phyloP scores from a whole-genome alignment of 768 basidiomycete species.

The Pisolithus marmoratus region DNA sequence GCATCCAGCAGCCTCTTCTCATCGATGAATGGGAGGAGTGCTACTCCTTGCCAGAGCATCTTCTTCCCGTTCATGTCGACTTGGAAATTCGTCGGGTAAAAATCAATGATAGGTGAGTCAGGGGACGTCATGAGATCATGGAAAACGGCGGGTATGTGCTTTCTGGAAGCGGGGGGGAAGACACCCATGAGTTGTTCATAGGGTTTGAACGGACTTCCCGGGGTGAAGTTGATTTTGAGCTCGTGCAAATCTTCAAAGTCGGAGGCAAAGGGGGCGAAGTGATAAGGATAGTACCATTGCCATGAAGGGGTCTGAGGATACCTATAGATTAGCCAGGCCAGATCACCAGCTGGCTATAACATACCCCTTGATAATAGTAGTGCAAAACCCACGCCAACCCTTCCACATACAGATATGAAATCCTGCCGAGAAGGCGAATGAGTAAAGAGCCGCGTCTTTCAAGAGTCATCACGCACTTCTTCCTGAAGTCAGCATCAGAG shows the following conservation, averaged over 20 bases:
- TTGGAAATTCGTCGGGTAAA: conserved; percentile 88
- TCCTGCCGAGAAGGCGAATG: conserved; percentile 34
- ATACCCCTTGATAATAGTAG: conserved; percentile 98
- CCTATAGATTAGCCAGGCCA: conserved; percentile 11
- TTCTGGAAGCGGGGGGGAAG: conserved; percentile 83
- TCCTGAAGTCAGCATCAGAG: conserved; percentile 66
- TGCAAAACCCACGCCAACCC: conserved; percentile 93
- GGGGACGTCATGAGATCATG: conserved; percentile 83
- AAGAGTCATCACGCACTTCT: conserved; percentile 46
- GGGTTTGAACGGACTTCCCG: conserved; percentile 89
- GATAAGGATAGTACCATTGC: conserved; percentile 99
- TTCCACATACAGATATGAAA: conserved; percentile 84
- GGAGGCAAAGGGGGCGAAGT: conserved; percentile 96
- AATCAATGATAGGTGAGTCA: conserved; percentile 91
- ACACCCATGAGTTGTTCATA: conserved; percentile 99
- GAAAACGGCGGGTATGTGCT: conserved; percentile 83
- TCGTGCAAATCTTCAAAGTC: conserved; percentile 80
- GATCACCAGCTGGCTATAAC: conserved; percentile 16
- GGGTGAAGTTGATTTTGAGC: conserved; percentile 74
- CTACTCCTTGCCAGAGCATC: conserved; percentile 99
- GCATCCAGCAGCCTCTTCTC: conserved; percentile 75
- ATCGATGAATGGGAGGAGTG: conserved; percentile 94
- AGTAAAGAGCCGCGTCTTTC: conserved; percentile 1
- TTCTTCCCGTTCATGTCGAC: conserved; percentile 99
- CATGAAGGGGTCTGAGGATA: conserved; percentile 74